These are phyloP conservation scores for Purpureocillium lavendulum DNA, from an alignment of 2,329 filamentous ascomycete species.

Conservation along the genomic window DNA sequence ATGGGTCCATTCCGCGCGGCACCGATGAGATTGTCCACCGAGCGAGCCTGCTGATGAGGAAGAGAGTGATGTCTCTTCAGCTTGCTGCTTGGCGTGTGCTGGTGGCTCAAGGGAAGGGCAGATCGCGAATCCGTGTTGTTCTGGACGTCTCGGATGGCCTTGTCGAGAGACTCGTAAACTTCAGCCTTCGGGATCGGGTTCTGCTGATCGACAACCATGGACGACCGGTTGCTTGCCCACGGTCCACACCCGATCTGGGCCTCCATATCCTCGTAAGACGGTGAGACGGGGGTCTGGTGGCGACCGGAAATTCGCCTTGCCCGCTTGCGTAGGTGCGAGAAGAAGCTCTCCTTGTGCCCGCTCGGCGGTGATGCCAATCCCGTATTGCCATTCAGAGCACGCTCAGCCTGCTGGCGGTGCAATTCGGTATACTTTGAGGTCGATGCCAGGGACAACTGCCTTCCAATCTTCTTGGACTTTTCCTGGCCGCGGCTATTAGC, in stretches of 20 bases:
- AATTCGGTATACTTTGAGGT: slow-evolving; percentile 82
- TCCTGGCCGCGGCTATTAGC: slow-evolving; percentile 40
- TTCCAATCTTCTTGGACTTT: slow-evolving; percentile 84
- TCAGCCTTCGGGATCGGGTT: slow-evolving; percentile 44
- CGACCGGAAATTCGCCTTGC: slow-evolving; percentile 87
- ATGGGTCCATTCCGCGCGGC: slow-evolving; percentile 53
- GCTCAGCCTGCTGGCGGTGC: slow-evolving; percentile 84
- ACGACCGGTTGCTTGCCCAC: slow-evolving; percentile 80
- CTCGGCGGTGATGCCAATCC: slow-evolving; percentile 68
- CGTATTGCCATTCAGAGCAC: slow-evolving; percentile 74
- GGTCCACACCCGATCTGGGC: slow-evolving; percentile 87
- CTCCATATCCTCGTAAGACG: slow-evolving; percentile 78
- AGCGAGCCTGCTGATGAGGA: slow-evolving; percentile 54
- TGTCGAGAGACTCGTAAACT: slow-evolving; percentile 53
- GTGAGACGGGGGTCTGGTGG: slow-evolving; percentile 73
- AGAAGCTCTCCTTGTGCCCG: slow-evolving; percentile 91
- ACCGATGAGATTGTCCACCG: slow-evolving; percentile 54
- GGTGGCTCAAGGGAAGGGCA: slow-evolving; percentile 46
- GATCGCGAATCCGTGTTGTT: slow-evolving; percentile 37
- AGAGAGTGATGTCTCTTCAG: slow-evolving; percentile 59
- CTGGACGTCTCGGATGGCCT: slow-evolving; percentile 46
- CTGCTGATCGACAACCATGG: slow-evolving; percentile 64
- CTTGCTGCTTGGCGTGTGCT: slow-evolving; percentile 36
- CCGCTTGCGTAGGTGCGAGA: slow-evolving; percentile 91
- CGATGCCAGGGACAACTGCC: slow-evolving; percentile 87